Evolutionary conservation across 2,329 filamentous ascomycete genomes (phyloP), one percentile per base, ranked within the genome.

Genomic region (Beauveria australis): DNA sequence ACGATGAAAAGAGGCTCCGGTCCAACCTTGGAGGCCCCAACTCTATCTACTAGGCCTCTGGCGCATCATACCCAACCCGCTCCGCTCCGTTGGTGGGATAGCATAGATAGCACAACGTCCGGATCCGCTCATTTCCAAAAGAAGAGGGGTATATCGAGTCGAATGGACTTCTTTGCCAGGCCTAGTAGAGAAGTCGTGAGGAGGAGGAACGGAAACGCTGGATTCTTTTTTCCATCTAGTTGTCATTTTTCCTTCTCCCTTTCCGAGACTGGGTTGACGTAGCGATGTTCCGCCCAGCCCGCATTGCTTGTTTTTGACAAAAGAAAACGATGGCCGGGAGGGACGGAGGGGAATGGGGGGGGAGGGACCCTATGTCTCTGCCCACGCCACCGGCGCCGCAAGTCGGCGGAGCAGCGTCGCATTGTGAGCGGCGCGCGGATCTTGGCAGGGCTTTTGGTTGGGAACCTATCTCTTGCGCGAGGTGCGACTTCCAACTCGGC

Each of bases 361-460:
- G 30, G 49, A 14, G 22, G 51, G 51, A 52, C 56, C 56, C 56
- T 59, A 37, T 52, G 18, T 57, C 3, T 43, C 7, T 28, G 10
- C 26, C 18, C 9, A 30, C 28, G 18, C 41, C n/a, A 8, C 19
- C 47, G 12, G 41, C n/a, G 18, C 37, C 14, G 19, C 14, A 47
- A 14, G 41, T 5, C 24, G 24, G 46, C 55, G 44, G 44, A 59
- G 46, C 55, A 59, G 47, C 46, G 55, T 51, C 19, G 47, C 37
- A 59, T 59, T 59, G 33, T 53, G 37, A 33, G 30, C 56, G 40
- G 56, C 48, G 44, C 40, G 47, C n/a, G 24, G 47, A 59, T 52
- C 56, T 53, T 59, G 56, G 47, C 55, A 58, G 37, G 55, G 46
- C 30, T 51, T 51, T 28, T 28, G 28, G 28, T 28, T 28, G 28